phyloP scores from a whole-genome alignment of 805 yeast species.

The Wickerhamomyces queroliae region DNA sequence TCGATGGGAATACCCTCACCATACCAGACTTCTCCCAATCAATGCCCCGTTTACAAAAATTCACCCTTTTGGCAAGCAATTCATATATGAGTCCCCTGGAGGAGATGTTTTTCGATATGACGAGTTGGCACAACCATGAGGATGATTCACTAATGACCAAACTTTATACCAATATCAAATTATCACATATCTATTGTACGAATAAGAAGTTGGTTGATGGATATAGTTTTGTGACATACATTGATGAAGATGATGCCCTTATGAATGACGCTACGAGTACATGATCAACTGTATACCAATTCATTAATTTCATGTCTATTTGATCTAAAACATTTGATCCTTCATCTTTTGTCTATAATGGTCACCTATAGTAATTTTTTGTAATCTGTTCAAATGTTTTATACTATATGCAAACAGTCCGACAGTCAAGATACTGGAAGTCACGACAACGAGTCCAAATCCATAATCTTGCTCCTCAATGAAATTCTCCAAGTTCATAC shows the following conservation, averaged over 20 bases:
- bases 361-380: slow-evolving; percentile 62
- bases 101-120: background rate
- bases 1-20: background rate
- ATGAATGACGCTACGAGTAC: background rate
- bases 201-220: background rate
- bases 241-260: background rate
- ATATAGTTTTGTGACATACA: background rate
- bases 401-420: slow-evolving; percentile 49
- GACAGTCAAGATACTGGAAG: slow-evolving; percentile 36
- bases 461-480: slow-evolving; percentile 80
- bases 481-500: slow-evolving; percentile 93
- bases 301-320: background rate
- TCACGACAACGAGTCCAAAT: slow-evolving; percentile 41
- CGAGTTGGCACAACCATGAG: background rate
- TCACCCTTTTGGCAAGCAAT: background rate
- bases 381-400: slow-evolving; percentile 55
- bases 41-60: background rate
- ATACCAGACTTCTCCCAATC: background rate
- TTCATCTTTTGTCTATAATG: slow-evolving; percentile 5
- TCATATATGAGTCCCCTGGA: background rate
- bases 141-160: background rate
- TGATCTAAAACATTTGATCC: background rate
- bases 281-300: background rate
- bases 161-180: background rate
- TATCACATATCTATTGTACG: background rate